phyloP scores from a whole-genome alignment of 163 green algal genomes.

The Smithsoniella earleae region DNA sequence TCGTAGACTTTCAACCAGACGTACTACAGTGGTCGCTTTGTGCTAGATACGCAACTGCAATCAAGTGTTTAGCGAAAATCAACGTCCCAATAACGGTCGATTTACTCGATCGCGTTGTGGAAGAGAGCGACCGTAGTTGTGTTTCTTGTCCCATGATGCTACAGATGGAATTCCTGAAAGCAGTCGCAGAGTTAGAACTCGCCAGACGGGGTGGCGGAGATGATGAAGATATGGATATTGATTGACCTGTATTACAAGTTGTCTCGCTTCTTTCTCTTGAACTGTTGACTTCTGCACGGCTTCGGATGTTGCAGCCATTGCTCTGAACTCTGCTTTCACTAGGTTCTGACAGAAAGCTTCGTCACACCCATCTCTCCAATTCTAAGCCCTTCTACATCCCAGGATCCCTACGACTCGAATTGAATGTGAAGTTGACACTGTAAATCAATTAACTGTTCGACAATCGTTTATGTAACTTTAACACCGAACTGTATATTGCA shows the following conservation, averaged over 20 bases:
- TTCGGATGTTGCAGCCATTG: too few relatives aligned
- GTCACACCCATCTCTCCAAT: too few relatives aligned
- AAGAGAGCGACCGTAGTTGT: neutral
- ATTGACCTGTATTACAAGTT: neutral
- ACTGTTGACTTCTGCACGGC: too few relatives aligned
- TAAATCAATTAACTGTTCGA: too few relatives aligned
- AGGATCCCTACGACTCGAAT: too few relatives aligned
- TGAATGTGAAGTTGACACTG: too few relatives aligned
- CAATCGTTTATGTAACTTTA: too few relatives aligned
- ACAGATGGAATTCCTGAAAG: constrained; percentile 7
- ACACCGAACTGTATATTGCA: too few relatives aligned
- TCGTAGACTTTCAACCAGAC: constrained; percentile 16
- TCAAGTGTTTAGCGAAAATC: neutral
- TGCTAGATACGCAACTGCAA: constrained; percentile 5
- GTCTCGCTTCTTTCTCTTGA: too few relatives aligned
- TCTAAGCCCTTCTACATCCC: too few relatives aligned
- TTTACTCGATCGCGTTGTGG: neutral
- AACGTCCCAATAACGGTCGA: neutral
- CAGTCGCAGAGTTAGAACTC: neutral
- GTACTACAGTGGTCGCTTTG: neutral
- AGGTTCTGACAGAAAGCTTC: too few relatives aligned
- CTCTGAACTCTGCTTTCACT: too few relatives aligned
- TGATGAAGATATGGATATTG: neutral
- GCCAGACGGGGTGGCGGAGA: neutral
- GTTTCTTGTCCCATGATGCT: neutral